Conservation (phyloP, 352 stramenopile genomes). For the Phytophthora pini region DNA sequence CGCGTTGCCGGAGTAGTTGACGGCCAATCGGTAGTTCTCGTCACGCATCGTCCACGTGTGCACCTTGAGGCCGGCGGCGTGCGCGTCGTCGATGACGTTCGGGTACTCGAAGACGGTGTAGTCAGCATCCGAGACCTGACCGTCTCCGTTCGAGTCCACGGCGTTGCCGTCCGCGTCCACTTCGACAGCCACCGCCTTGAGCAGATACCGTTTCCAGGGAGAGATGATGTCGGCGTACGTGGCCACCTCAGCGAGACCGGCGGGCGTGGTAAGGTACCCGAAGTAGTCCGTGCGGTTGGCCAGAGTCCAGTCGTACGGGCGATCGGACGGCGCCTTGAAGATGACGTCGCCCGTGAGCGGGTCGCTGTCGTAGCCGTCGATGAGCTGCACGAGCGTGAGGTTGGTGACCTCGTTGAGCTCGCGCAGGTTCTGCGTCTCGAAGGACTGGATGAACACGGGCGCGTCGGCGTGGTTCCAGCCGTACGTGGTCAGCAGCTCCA, state of each 20-base stretch:
- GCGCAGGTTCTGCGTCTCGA: constrained; percentile 78
- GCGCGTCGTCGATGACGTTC: constrained; percentile 60
- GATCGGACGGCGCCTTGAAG: constrained; percentile 48
- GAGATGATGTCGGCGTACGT: constrained; percentile 78
- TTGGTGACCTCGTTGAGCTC: constrained; percentile 70
- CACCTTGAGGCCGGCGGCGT: constrained; percentile 62
- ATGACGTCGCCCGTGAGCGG: constrained; percentile 60
- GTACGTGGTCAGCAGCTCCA: constrained; percentile 69
- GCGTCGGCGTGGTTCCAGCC: constrained; percentile 74
- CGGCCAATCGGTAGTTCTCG: constrained; percentile 63
- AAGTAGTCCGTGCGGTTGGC: constrained; percentile 60
- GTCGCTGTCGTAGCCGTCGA: constrained; percentile 66
- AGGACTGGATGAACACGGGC: constrained; percentile 78
- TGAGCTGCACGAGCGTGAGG: constrained; percentile 83
- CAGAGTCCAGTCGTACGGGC: constrained; percentile 75
- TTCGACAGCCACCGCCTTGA: constrained; percentile 56
- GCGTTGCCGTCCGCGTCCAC: constrained; percentile 46
- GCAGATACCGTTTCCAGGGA: constrained; percentile 85
- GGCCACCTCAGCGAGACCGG: constrained; percentile 64
- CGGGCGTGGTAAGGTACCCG: constrained; percentile 58
- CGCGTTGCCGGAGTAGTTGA: constrained; percentile 72
- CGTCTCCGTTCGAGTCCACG: constrained; percentile 73
- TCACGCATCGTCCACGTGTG: constrained; percentile 73
- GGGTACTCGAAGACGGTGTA: constrained; percentile 52
- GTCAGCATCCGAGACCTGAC: constrained; percentile 62